Evolutionary conservation across 192 early-diverging fungal species (phyloP).

Genomic region (Nowakowskiella sp.): DNA sequence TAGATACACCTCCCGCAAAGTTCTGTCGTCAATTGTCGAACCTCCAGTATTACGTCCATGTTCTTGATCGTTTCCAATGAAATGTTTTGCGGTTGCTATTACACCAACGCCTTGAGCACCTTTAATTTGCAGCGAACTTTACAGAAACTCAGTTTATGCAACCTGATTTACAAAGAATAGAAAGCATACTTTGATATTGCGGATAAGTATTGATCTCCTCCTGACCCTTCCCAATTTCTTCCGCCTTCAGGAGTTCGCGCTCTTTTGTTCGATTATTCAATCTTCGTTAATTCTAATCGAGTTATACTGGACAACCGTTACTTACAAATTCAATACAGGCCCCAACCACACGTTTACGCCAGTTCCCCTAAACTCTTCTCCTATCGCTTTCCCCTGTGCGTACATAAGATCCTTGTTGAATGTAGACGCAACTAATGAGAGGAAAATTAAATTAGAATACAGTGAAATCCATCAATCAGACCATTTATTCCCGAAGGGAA

Average conservation of each 20-base stretch:
- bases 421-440: slow-evolving; percentile 41
- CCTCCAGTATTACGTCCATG: slow-evolving; percentile 14
- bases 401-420: slow-evolving; percentile 44
- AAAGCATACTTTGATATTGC: slow-evolving; percentile 17
- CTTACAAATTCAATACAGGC: slow-evolving; percentile 33
- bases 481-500: slow-evolving; percentile 26
- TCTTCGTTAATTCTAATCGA: not conserved
- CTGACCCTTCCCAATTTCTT: slow-evolving; percentile 39
- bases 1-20: slow-evolving; percentile 53
- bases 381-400: slow-evolving; percentile 37
- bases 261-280: not conserved
- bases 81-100: slow-evolving; percentile 49
- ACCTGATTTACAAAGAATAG: not conserved
- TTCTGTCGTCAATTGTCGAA: slow-evolving; percentile 42
- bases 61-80: slow-evolving; percentile 45
- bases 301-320: slow-evolving; percentile 31
- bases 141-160: too few relatives aligned
- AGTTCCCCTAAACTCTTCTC: slow-evolving; percentile 44
- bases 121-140: slow-evolving; percentile 19
- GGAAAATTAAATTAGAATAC: slow-evolving; percentile 8
- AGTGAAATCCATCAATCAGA: slow-evolving; percentile 8
- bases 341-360: slow-evolving; percentile 50
- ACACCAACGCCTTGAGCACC: slow-evolving; percentile 43
- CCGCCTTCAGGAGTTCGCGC: slow-evolving; percentile 22
- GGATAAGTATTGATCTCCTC: slow-evolving; percentile 43